Percentiles rank a stretch among this genome's conserved stretches.
These are phyloP conservation scores for Lichtheimia corymbifera DNA, from an alignment of 371 early-diverging fungal species.

Conservation along the genomic window DNA sequence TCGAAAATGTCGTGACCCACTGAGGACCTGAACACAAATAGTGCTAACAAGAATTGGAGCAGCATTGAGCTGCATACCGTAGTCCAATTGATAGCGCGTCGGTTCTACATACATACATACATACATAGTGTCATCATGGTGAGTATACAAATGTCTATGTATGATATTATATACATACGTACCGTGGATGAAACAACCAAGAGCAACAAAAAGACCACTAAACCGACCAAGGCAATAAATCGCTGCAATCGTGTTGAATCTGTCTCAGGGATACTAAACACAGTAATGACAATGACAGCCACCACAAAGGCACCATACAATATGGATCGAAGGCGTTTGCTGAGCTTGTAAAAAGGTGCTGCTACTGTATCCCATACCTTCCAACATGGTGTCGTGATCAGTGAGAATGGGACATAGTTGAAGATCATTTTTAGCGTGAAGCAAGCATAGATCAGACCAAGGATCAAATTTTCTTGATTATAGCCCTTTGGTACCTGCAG, in stretches of 20 bases:
- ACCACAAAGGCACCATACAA: slow-evolving; percentile 41
- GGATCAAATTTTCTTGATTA: slow-evolving; percentile 33
- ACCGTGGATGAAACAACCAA: slow-evolving; percentile 56
- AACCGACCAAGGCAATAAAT: slow-evolving; percentile 75
- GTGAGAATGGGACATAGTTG: slow-evolving; percentile 31
- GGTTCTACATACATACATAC: too few relatives aligned
- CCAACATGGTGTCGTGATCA: slow-evolving; percentile 24
- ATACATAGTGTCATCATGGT: neutral
- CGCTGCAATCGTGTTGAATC: slow-evolving; percentile 69
- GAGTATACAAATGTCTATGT: neutral
- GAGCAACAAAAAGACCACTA: slow-evolving; percentile 61
- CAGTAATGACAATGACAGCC: slow-evolving; percentile 57
- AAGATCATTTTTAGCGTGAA: slow-evolving; percentile 27
- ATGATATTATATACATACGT: slow-evolving; percentile 15
- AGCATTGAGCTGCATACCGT: slow-evolving; percentile 77
- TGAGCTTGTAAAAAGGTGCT: slow-evolving; percentile 26
- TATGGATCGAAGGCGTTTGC: slow-evolving; percentile 12
- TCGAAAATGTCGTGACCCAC: slow-evolving; percentile 78
- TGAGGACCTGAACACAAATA: slow-evolving; percentile 78
- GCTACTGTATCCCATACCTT: slow-evolving; percentile 11
- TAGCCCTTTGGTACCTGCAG: slow-evolving; percentile 47
- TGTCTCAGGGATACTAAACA: slow-evolving; percentile 58
- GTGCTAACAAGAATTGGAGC: slow-evolving; percentile 78
- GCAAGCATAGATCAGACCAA: slow-evolving; percentile 39
- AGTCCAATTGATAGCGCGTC: slow-evolving; percentile 69